Conservation (phyloP, 179 eudicot species). For the Monotropa hypopitys region DNA sequence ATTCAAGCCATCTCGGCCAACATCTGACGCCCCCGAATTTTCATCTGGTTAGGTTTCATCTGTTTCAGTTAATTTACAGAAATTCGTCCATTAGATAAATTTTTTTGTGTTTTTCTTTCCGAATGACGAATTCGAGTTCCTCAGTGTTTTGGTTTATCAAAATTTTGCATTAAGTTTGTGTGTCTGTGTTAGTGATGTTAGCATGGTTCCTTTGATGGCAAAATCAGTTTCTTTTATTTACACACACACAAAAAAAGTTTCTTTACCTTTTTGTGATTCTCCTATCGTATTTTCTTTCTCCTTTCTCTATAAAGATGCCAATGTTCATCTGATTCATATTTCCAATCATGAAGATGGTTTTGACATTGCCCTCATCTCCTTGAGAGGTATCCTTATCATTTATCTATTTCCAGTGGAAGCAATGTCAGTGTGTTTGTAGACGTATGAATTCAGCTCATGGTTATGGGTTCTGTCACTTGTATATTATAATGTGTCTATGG, state of each 20-base stretch:
- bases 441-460: not conserved
- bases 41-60: constrained; percentile 15
- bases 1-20: not conserved
- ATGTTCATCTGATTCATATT: not conserved
- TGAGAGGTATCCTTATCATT: not conserved
- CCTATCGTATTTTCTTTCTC: not conserved
- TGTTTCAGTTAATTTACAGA: not conserved
- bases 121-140: not conserved
- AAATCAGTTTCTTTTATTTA: too few species aligned
- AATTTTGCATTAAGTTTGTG: not conserved
- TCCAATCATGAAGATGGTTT: not conserved
- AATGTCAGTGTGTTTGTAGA: not conserved
- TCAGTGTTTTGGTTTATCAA: not conserved
- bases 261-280: not conserved
- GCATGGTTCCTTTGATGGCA: not conserved
- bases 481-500: not conserved
- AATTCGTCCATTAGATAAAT: not conserved
- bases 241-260: too few species aligned
- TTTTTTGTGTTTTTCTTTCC: not conserved
- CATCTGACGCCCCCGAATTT: not conserved
- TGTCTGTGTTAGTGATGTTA: not conserved
- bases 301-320: not conserved
- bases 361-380: not conserved
- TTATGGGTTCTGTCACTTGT: not conserved
- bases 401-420: not conserved